Base-by-base conservation (phyloP, 2,329 filamentous ascomycete genomes). In the Curvularia spicifera region DNA sequence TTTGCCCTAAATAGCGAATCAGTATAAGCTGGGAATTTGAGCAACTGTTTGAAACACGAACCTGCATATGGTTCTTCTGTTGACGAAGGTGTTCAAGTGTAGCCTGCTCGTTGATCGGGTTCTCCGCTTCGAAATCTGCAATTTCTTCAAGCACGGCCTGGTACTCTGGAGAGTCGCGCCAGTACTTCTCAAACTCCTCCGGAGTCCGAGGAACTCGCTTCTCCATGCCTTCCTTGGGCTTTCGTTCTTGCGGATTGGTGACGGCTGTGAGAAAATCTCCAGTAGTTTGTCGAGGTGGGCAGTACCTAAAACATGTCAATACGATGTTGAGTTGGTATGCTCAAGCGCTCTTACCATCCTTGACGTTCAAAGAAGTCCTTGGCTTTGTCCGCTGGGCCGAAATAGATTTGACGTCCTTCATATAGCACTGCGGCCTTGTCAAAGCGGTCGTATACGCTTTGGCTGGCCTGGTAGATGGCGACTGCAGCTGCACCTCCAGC, bases 201-300 rank as follows among this genome's bases (percentile, higher is more conserved):
- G 81, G 77, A 0, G 80, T 81, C 12, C 80, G 76, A n/a, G 81
- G 81, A 0, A 81, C 79, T 49, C 71, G 75, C 60, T 76, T 70
- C 65, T 82, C 79, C 60, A 71, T 80, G 1, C 80, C 81, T 31
- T 72, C 53, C n/a, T 65, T 68, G 0, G 80, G 70, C 29, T 78
- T 64, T 48, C 81, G 77, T 63, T 83, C 80, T 35, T 74, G 65
- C 0, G 81, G 64, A 37, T 79, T 80, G 2, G 87, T 91, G 54
- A 93, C 85, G 1, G 88, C 89, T 0, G 90, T 93, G 24, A 93
- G 76, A 73, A 93, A 94, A 66, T 94, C 91, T 2, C 85, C 87
- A 0, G 87, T 88, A 0, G 89, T 92, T 68, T 91, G 88, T 2
- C 89, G 83, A 2, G 82, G 74, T 0, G 88, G 88, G 65, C 89